phyloP scores from a whole-genome alignment of 139 green algal species.

The Coccomyxa sp. region DNA sequence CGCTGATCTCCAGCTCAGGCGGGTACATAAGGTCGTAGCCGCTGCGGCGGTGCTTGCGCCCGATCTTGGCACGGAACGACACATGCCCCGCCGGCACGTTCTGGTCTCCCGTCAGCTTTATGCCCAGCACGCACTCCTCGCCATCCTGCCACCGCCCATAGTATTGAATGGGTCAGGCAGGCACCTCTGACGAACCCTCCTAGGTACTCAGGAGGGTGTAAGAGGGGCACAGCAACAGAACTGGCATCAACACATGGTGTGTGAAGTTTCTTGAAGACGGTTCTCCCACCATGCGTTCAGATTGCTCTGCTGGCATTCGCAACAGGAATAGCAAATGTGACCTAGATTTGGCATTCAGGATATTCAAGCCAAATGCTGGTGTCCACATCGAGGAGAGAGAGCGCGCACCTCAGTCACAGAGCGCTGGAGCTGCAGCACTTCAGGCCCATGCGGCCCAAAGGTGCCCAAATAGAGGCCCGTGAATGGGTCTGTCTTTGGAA shows the following conservation, averaged over 20 bases:
- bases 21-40: slow-evolving; percentile 58
- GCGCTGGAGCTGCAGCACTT: slow-evolving; percentile 61
- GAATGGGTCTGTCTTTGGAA: slow-evolving; percentile 49
- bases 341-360: neutral
- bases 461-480: slow-evolving; percentile 74
- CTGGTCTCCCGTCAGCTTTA: slow-evolving; percentile 87
- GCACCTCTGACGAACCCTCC: neutral
- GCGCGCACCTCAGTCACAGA: neutral
- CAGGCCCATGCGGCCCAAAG: slow-evolving; percentile 85
- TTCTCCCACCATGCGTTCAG: too few species aligned
- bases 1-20: slow-evolving; percentile 74
- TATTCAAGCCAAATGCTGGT: neutral
- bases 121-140: slow-evolving; percentile 63
- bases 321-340: neutral
- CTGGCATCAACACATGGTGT: neutral
- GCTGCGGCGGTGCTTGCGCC: slow-evolving; percentile 14
- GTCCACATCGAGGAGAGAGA: neutral
- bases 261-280: neutral
- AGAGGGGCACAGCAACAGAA: neutral
- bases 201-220: neutral
- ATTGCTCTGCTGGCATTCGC: too few species aligned
- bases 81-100: slow-evolving; percentile 82
- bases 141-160: slow-evolving; percentile 25
- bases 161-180: neutral
- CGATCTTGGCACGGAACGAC: slow-evolving; percentile 75